Conservation (phyloP, 345 rosid species). For the Populus simonii region DNA sequence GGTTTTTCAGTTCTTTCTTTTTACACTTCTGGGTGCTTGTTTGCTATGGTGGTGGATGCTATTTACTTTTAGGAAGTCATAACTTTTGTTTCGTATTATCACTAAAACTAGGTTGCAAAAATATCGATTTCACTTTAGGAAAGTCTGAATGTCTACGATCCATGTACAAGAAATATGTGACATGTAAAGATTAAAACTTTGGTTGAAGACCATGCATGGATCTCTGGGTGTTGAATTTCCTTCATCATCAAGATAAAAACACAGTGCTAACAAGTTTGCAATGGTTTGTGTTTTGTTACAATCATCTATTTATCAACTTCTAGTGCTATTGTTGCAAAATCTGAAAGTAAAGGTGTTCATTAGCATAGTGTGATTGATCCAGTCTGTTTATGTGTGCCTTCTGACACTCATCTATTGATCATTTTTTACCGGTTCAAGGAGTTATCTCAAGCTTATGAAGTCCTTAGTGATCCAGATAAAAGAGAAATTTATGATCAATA, state of each 20-base stretch:
- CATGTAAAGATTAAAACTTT: background rate
- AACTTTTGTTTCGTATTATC: background rate
- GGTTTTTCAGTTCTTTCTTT: background rate
- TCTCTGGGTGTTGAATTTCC: background rate
- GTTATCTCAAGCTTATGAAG: constrained; percentile 67
- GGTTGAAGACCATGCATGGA: background rate
- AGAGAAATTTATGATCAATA: constrained; percentile 63
- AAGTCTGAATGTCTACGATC: background rate
- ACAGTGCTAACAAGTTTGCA: too few species aligned
- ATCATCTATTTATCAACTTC: background rate
- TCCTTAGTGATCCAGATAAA: constrained; percentile 63
- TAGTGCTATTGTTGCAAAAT: background rate
- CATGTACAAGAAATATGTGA: background rate
- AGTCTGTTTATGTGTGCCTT: background rate
- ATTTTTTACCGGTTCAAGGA: constrained; percentile 52
- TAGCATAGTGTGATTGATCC: background rate
- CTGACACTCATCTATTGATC: background rate
- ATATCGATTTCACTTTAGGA: background rate
- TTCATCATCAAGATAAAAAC: background rate
- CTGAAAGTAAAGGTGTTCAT: background rate
- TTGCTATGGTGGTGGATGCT: background rate
- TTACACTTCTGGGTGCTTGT: background rate
- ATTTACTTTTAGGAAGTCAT: background rate
- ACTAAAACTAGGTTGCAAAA: background rate
- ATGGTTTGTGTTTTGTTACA: background rate